These are phyloP conservation scores for Boletus rufocinnamomeus DNA, from an alignment of 768 basidiomycete genomes.

Conservation along the genomic window DNA sequence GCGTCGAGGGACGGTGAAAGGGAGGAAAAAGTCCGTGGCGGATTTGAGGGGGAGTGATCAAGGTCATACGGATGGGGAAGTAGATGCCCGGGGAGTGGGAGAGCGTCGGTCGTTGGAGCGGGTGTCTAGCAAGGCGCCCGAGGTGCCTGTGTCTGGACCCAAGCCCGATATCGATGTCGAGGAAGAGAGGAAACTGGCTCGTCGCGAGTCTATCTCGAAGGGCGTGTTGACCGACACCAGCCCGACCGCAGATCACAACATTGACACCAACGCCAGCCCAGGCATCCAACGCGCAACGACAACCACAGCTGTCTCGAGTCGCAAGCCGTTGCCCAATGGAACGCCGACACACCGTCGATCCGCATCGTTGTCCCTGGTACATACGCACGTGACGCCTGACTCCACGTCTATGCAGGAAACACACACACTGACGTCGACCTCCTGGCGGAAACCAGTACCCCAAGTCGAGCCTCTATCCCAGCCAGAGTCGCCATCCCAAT, in stretches of 20 bases:
- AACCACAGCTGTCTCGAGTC: neutral
- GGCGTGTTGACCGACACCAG: neutral
- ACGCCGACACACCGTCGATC: slow-evolving; percentile 12
- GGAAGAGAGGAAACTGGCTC: neutral
- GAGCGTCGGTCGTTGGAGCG: neutral
- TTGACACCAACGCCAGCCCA: neutral
- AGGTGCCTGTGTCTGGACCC: neutral
- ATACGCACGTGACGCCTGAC: neutral
- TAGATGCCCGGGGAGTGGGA: neutral
- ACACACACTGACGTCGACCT: neutral
- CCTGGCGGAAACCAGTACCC: slow-evolving; percentile 16
- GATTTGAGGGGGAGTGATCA: slow-evolving; percentile 30
- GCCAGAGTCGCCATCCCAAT: neutral
- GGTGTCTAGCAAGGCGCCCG: neutral
- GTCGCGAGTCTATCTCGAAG: neutral
- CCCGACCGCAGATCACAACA: neutral
- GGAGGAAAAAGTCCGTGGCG: slow-evolving; percentile 25
- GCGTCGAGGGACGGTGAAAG: slow-evolving; percentile 9
- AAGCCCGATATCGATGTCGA: neutral
- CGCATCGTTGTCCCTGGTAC: slow-evolving; percentile 17
- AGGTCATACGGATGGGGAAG: slow-evolving; percentile 33
- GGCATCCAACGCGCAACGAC: slow-evolving; percentile 6
- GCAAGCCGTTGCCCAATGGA: neutral
- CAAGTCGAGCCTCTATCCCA: neutral
- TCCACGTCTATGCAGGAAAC: neutral